Base-by-base conservation (phyloP, 2,329 filamentous ascomycete species). In the Helminthosporium solani region DNA sequence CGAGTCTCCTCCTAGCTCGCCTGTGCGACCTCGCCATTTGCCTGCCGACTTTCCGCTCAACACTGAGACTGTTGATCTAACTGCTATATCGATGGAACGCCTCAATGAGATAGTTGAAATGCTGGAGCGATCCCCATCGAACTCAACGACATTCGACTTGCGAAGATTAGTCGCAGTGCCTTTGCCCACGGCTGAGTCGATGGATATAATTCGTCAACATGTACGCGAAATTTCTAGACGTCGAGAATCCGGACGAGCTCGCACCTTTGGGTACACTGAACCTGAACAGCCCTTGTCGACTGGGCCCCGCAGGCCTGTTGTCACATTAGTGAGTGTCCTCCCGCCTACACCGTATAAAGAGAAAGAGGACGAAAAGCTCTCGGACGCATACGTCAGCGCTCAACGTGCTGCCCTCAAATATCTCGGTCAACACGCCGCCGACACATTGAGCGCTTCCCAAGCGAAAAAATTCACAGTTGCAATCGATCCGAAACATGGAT, bases 271-370 rank as follows among this genome's bases (percentile, higher is more conserved):
- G 9, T 15, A 11, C 16, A 15, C n/a, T 34, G 3, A 34, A 8
- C 18, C 18, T 34, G 6, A 34, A 15, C 12, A 34, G n/a, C 33
- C 7, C n/a, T 34, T 9, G n/a, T 15, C 23, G 23, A 25, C 23
- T 25, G 23, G 23, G 6, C 23, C 23, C 15, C 27, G 18, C 33
- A 37, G 37, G 27, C 41, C 49, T 16, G n/a, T 46, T 20, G 47
- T 47, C 3, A 53, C 51, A 5, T n/a, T 58, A 8, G 36, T 51
- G 6, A 40, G 48, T 3, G 11, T 39, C 5, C 47, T 64, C 4
- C 44, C 48, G 18, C 31, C 33, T 21, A 56, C 46, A 5, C 7
- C 27, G 18, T 64, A 63, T 43, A 53, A 46, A 14, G 60, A 64
- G 20, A 34, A 55, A 7, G 46, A 53, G 15, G 39, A 56, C 2